These are phyloP conservation scores for Aegilops tauschii DNA, from an alignment of 176 grass and related monocot species.

Conservation along the genomic window DNA sequence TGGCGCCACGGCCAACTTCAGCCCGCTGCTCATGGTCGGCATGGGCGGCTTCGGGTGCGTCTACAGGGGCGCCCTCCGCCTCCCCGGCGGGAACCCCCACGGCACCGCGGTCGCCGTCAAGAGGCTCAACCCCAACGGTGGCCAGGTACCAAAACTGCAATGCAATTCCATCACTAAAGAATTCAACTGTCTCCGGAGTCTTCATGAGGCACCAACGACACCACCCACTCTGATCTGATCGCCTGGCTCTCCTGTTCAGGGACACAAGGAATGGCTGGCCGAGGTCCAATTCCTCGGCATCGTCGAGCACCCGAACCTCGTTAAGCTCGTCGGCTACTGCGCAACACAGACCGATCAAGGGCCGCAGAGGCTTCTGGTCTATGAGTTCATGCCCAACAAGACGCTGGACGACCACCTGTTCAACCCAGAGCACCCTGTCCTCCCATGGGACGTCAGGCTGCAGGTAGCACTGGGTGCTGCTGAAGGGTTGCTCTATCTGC, in stretches of 20 bases:
- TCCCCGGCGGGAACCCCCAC: conserved; percentile 17
- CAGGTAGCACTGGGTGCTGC: conserved; percentile 62
- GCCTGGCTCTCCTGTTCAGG: conserved; percentile 14
- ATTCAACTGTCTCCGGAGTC: background rate
- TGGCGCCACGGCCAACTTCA: conserved; percentile 57
- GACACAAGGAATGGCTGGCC: conserved; percentile 77
- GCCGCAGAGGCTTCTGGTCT: conserved; percentile 62
- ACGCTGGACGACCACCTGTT: conserved; percentile 75
- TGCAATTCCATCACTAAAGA: background rate
- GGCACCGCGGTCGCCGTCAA: conserved; percentile 55
- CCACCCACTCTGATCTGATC: background rate
- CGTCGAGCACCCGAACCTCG: conserved; percentile 62
- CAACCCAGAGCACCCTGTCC: conserved; percentile 40
- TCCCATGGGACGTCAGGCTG: conserved; percentile 63
- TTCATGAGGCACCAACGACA: too few relatives aligned
- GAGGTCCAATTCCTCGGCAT: conserved; percentile 65
- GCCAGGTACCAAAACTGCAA: conserved; percentile 35
- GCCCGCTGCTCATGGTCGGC: conserved; percentile 63
- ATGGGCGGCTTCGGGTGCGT: conserved; percentile 72
- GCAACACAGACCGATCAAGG: conserved; percentile 38
- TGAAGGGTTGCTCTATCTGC: conserved; percentile 61
- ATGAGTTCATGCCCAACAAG: conserved; percentile 75
- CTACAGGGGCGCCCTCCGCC: conserved; percentile 53
- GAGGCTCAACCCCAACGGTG: conserved; percentile 55
- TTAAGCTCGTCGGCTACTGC: conserved; percentile 68